Percentiles rank a stretch among this genome's conserved stretches.
Evolutionary conservation across 2,329 filamentous ascomycete genomes (phyloP).

Genomic region (Aspergillus pseudoglaucus): DNA sequence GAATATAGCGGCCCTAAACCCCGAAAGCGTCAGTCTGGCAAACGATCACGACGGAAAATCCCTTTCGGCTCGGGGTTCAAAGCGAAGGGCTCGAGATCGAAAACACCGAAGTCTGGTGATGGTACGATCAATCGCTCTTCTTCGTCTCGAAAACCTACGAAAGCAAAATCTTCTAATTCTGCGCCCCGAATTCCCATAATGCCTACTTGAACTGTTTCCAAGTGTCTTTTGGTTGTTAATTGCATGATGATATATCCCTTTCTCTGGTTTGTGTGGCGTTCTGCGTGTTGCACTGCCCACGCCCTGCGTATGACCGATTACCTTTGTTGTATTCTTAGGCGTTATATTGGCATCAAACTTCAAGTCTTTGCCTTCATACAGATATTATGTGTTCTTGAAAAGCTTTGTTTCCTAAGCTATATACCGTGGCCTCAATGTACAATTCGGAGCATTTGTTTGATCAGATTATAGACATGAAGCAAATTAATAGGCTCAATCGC

Average conservation of each 20-base stretch:
- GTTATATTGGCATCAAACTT: background rate
- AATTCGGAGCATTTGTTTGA: background rate
- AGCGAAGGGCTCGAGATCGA: constrained; percentile 19
- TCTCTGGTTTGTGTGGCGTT: background rate
- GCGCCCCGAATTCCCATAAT: constrained; percentile 32
- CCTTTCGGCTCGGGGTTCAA: constrained; percentile 15
- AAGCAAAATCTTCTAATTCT: constrained; percentile 21
- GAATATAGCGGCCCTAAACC: constrained; percentile 14
- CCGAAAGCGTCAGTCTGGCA: constrained; percentile 21
- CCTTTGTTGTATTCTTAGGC: constrained; percentile 12
- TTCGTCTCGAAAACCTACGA: constrained; percentile 18
- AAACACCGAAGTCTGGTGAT: constrained; percentile 13
- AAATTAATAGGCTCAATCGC: no score
- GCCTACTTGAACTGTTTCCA: constrained; percentile 24
- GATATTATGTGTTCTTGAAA: constrained; percentile 1
- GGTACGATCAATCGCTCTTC: constrained; percentile 15
- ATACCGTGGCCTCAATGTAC: background rate
- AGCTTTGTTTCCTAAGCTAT: constrained; percentile 6
- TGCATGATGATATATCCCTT: background rate
- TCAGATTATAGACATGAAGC: no score
- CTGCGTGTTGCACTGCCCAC: background rate
- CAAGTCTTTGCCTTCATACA: background rate
- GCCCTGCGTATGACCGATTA: background rate
- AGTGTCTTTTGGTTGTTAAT: background rate
- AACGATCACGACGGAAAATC: constrained; percentile 21